Base-by-base conservation (phyloP, 1,284 basidiomycete genomes). In the Blastosporella zonata region DNA sequence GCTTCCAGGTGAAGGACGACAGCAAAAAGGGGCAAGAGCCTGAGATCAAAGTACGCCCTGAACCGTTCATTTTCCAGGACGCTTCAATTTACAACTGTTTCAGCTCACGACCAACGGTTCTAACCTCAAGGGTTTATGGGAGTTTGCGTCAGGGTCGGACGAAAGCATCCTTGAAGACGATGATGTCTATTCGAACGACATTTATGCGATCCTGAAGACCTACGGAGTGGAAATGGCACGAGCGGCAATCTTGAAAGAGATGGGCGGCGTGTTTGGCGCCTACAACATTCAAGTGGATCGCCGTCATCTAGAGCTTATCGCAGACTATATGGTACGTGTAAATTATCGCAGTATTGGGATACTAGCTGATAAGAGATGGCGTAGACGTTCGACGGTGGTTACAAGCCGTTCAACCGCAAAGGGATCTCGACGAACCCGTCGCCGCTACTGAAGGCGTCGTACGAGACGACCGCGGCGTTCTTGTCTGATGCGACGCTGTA, bases 161-260 rank as follows among this genome's bases (percentile, higher is more conserved):
- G 78, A 82, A 46, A 75, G 72, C 51, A 82, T 96, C 53, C 78
- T 98, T 54, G 87, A 96, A 62, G 79, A 92, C 46, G 78, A 94
- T 65, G 79, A 81, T 46, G 82, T 98, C 50, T 90, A 90, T 62
- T 95, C 95, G 21, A 99, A 99, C 72, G 95, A 99, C 63, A 93
- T 99, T 50, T 93, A 93, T 61, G 90, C 95, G 13, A 87, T 96
- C 45, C 73, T 98, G 38, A 83, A 82, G 62, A 90, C 93, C 1
- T 99, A 98, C 64, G 97, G 97, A 48, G 96, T 99, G 23, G 97
- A 99, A 71, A 96, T 97, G 69, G 97, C 96, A 20, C 86, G 97
- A 35, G 85, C 87, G 22, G 86, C 93, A n/a, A 92, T 99, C 62
- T 72, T 97, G 48, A 76, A 79, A 50, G 96, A 99, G 69, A 91